phyloP scores from a whole-genome alignment of 2,329 filamentous ascomycete genomes.

The Lachnellula suecica region DNA sequence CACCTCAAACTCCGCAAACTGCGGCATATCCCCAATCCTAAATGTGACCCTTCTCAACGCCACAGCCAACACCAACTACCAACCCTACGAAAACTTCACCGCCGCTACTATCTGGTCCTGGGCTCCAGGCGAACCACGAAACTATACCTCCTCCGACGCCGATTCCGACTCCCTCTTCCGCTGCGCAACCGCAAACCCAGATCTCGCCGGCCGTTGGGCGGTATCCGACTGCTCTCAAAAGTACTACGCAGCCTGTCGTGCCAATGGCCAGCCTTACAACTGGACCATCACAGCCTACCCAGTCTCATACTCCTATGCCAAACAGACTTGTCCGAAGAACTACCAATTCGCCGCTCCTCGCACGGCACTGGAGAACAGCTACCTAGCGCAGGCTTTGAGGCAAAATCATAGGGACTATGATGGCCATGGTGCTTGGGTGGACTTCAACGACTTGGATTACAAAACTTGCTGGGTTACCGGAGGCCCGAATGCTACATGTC shows the following conservation, averaged over 20 bases:
- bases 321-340: constrained; percentile 45
- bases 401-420: constrained; percentile 25
- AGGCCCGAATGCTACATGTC: constrained; percentile 54
- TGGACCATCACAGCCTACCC: constrained; percentile 51
- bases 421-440: constrained; percentile 49
- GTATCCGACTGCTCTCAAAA: constrained; percentile 52
- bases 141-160: constrained; percentile 36
- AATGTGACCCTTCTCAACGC: not conserved
- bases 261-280: constrained; percentile 50
- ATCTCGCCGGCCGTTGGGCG: constrained; percentile 55
- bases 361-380: constrained; percentile 62
- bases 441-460: constrained; percentile 59
- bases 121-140: constrained; percentile 54
- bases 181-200: constrained; percentile 51
- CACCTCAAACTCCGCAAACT: constrained; percentile 45
- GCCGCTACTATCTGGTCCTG: constrained; percentile 57
- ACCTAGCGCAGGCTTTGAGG: constrained; percentile 41
- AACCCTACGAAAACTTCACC: constrained; percentile 50
- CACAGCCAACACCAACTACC: constrained; percentile 42
- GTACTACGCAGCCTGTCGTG: constrained; percentile 56
- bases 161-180: constrained; percentile 39
- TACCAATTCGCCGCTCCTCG: constrained; percentile 56
- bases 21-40: constrained; percentile 41
- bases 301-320: constrained; percentile 43
- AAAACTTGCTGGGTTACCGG: constrained; percentile 61